Evolutionary conservation across 495 filamentous ascomycete genomes (phyloP).

Genomic region (Thozetella sp.): DNA sequence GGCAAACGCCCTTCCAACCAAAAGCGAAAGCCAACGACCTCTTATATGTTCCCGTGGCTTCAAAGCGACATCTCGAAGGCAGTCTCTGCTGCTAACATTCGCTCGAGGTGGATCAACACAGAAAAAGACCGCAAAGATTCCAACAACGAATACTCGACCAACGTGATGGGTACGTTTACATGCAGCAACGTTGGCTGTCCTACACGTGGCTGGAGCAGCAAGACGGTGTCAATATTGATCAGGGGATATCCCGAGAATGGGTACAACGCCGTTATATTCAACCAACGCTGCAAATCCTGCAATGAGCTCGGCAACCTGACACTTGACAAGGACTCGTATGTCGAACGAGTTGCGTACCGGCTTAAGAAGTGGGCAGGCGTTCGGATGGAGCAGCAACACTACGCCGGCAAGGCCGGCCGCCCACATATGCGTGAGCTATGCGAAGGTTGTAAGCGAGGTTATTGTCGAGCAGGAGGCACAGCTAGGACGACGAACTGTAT

Average conservation of each 20-base stretch:
- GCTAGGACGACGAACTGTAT: too few species aligned
- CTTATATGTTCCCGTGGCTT: background rate
- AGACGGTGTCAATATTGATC: slow-evolving; percentile 24
- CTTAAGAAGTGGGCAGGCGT: slow-evolving; percentile 29
- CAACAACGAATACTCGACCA: slow-evolving; percentile 14
- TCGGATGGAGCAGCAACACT: slow-evolving; percentile 6
- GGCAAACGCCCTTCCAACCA: background rate
- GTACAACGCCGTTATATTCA: slow-evolving; percentile 28
- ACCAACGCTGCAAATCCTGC: slow-evolving; percentile 24
- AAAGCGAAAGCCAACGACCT: background rate
- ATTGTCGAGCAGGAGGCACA: too few species aligned
- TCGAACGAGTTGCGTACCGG: slow-evolving; percentile 26
- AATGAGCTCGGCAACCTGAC: slow-evolving; percentile 17
- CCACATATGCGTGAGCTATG: slow-evolving; percentile 21
- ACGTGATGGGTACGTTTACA: slow-evolving; percentile 24
- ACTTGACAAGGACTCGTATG: slow-evolving; percentile 23
- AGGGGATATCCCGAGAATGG: slow-evolving; percentile 17
- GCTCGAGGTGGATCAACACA: slow-evolving; percentile 11
- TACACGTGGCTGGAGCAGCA: slow-evolving; percentile 25
- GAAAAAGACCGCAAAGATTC: background rate
- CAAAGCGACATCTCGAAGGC: background rate
- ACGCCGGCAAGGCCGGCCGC: background rate
- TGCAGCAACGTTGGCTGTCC: slow-evolving; percentile 19
- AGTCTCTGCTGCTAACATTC: background rate
- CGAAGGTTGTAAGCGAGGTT: slow-evolving; percentile 23